Base-by-base conservation (phyloP, 345 rosid genomes). In the Euphorbia pulcherrima region DNA sequence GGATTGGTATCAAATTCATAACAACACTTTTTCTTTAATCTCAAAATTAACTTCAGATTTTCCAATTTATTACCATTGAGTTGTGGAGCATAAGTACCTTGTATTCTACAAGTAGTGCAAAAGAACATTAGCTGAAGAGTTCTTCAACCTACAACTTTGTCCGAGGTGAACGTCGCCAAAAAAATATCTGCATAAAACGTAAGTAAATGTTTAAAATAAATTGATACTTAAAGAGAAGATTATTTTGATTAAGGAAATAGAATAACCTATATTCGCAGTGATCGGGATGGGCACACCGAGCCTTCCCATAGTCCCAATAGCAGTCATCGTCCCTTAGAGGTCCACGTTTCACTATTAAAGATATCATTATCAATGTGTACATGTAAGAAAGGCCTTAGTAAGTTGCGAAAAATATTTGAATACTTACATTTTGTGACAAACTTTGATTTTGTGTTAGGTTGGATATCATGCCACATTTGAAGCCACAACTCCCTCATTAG, bases 401-500 rank as follows among this genome's bases (percentile, higher is more conserved):
- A 51, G n/a, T 16, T 16, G 53, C 4, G 55, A 37, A 47, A 26
- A 18, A 56, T 41, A 46, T 39, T 54, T 64, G 29, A 52, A 37
- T 20, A 68, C 70, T 56, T 68, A 94, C 99, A 97, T 88, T 94
- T 94, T 17, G 92, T 91, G 46, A 91, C 97, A 67, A 86, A 94
- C 33, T 85, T 82, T 59, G 89, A 78, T 69, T 78, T 79, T 30
- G 84, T 77, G 74, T 78, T 82, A 28, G 89, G 88, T 73, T 82
- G 88, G 71, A 88, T 84, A 75, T 94, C 95, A 68, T 94, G 99
- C 97, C 97, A 94, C 89, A 94, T 88, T 73, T 94, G 92, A 76
- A 94, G 99, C 99, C 99, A 94, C 79, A 94, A 74, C 82, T 91
- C 99, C 68, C 99, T 83, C 99, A 94, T 94, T 63, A 94, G 82